Base-by-base conservation (phyloP, 768 basidiomycete genomes). In the Serendipita vermifera region DNA sequence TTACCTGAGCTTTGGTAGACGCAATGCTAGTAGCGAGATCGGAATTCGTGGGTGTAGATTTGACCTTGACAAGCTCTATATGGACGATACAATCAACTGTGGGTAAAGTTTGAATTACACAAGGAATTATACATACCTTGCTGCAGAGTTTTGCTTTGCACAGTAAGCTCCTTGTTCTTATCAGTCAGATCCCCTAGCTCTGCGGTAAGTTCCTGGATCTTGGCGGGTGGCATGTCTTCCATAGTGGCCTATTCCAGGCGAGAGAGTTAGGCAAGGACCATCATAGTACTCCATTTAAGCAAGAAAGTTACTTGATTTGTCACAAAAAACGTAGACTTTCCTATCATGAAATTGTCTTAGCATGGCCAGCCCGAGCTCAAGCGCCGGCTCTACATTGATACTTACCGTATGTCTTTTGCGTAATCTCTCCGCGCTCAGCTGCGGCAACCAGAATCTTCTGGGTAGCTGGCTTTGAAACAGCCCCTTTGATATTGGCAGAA, bases 401-500 rank as follows among this genome's bases (percentile, higher is more conserved):
- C 73, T 48, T 70, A 80, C 91, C 89, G 58, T 93, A 96, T 26
- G 74, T 72, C 70, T 94, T 96, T 64, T 89, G 82, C 0, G 83
- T 79, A 15, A 93, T 72, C 55, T 79, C 78, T 17, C 87, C 87
- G 65, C 82, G 89, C 61, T 93, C 92, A n/a, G 92, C 83, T 15
- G 94, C 76, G 1, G 80, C 70, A 2, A 78, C 70, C 13, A 94
- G 74, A 41, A 93, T 85, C 71, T 94, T 96, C 65, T 90, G 88
- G 0, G 83, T 82, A 2, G 82, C 74, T 1, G 87, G 70, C 66
- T 96, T 96, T 5, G 87, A 81, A 3, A 94, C 82, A 7, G 83
- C 83, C 53, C 87, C 87, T 68, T 93, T 93, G 29, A 96, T 71
- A 69, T 96, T 96, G 7, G 90, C 87, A 14, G 86, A 77, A 3